These are phyloP conservation scores for Fraxinus paxiana DNA, from an alignment of 305 asterid species.

Conservation along the genomic window DNA sequence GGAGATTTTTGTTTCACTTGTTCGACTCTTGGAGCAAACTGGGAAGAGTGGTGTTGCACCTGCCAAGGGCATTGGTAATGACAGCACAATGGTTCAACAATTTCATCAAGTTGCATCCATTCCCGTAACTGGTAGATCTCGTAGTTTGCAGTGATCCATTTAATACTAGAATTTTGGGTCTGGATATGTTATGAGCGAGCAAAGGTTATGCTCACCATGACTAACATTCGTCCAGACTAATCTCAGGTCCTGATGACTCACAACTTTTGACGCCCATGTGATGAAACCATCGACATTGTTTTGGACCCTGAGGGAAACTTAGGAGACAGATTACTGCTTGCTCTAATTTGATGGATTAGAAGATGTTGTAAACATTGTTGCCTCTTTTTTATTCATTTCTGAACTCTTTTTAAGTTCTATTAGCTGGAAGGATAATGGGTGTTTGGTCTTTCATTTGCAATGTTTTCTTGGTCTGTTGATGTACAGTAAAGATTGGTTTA, in stretches of 20 bases:
- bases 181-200: constrained; percentile 54
- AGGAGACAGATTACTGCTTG: neutral
- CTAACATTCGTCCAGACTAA: constrained; percentile 38
- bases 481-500: constrained; percentile 20
- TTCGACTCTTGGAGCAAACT: constrained; percentile 76
- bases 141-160: constrained; percentile 27
- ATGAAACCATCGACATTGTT: neutral
- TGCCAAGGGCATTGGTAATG: constrained; percentile 28
- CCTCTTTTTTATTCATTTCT: neutral
- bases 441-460: neutral
- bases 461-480: constrained; percentile 21
- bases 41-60: constrained; percentile 36
- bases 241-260: constrained; percentile 19
- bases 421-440: neutral
- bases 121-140: constrained; percentile 37
- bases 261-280: neutral
- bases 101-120: constrained; percentile 33
- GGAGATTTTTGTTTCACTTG: constrained; percentile 82
- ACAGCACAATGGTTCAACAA: constrained; percentile 32
- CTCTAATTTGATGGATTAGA: constrained; percentile 1
- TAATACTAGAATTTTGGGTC: constrained; percentile 15
- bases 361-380: constrained; percentile 17
- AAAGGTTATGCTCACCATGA: constrained; percentile 40
- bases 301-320: neutral
- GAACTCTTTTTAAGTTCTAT: neutral